Percentiles rank a stretch among this genome's conserved stretches.
Evolutionary conservation across 2,329 filamentous ascomycete species (phyloP).

Genomic region (Phialocephala subalpina): DNA sequence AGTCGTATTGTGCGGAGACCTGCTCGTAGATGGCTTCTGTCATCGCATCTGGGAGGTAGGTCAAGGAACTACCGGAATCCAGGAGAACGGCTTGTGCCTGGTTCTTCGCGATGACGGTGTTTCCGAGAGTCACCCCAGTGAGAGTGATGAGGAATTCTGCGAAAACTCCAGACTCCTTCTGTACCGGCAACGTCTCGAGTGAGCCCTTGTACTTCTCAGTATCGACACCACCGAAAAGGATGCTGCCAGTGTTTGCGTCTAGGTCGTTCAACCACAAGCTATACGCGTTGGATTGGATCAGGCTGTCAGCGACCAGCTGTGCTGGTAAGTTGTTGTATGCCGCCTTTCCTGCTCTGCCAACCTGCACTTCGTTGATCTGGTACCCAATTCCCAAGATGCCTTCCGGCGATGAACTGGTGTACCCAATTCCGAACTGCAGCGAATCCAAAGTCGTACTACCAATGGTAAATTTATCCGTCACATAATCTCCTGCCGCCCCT

Average conservation of each 20-base stretch:
- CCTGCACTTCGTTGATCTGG: conserved; percentile 77
- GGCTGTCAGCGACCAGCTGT: conserved; percentile 65
- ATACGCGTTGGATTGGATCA: conserved; percentile 73
- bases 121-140: conserved; percentile 61
- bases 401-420: conserved; percentile 65
- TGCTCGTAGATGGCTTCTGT: conserved; percentile 62
- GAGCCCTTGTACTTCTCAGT: conserved; percentile 67
- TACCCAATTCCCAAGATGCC: conserved; percentile 91
- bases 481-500: conserved; percentile 80
- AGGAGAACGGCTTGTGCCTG: conserved; percentile 70
- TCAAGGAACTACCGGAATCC: conserved; percentile 74
- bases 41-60: conserved; percentile 68
- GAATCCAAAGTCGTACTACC: conserved; percentile 59
- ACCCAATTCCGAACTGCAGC: conserved; percentile 79
- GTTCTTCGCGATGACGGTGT: conserved; percentile 51
- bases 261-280: conserved; percentile 81
- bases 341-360: conserved; percentile 60
- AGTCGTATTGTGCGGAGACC: conserved; percentile 66
- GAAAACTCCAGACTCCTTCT: conserved; percentile 58
- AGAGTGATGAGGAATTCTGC: conserved; percentile 75
- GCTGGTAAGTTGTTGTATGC: conserved; percentile 75
- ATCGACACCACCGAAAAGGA: conserved; percentile 81
- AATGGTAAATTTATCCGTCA: conserved; percentile 73
- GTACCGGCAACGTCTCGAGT: conserved; percentile 73
- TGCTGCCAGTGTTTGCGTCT: conserved; percentile 68